phyloP scores from a whole-genome alignment of 805 yeast species.

The Wickerhamomyces canadensis region DNA sequence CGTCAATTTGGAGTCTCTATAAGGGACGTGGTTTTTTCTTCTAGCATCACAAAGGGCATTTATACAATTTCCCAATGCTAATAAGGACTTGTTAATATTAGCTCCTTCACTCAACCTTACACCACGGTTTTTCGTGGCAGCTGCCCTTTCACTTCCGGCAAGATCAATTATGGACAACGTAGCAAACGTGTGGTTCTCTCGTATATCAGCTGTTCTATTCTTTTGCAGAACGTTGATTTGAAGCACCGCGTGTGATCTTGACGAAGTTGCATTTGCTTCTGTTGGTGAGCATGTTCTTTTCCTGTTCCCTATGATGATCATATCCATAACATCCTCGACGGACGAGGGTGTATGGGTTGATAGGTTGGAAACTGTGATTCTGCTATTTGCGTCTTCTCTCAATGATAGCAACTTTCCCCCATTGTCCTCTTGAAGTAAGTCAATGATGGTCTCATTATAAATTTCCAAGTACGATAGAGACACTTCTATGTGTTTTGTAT shows the following conservation, averaged over 20 bases:
- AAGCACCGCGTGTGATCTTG: conserved; percentile 90
- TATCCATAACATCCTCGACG: conserved; percentile 73
- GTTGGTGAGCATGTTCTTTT: conserved; percentile 85
- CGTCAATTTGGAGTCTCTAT: conserved; percentile 85
- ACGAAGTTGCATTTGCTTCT: conserved; percentile 84
- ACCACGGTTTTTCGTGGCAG: conserved; percentile 83
- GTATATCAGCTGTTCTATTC: conserved; percentile 54
- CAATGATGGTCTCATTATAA: conserved; percentile 85
- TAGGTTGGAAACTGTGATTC: conserved; percentile 68
- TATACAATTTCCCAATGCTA: conserved; percentile 91
- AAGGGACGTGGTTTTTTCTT: conserved; percentile 73
- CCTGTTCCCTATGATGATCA: conserved; percentile 64
- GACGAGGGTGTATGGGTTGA: conserved; percentile 54
- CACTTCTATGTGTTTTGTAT: conserved; percentile 53
- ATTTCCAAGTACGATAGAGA: conserved; percentile 77
- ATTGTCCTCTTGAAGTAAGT: conserved; percentile 58
- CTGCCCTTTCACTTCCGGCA: conserved; percentile 95
- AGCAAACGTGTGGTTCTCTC: conserved; percentile 67
- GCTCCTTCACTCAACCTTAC: conserved; percentile 85
- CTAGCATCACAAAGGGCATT: conserved; percentile 81
- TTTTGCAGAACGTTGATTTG: conserved; percentile 69
- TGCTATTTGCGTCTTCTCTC: conserved; percentile 64
- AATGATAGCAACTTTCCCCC: conserved; percentile 45
- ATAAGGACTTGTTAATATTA: conserved; percentile 78
- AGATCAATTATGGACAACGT: conserved; percentile 84